phyloP scores from a whole-genome alignment of 768 basidiomycete species.

The Leccinum obscurum region DNA sequence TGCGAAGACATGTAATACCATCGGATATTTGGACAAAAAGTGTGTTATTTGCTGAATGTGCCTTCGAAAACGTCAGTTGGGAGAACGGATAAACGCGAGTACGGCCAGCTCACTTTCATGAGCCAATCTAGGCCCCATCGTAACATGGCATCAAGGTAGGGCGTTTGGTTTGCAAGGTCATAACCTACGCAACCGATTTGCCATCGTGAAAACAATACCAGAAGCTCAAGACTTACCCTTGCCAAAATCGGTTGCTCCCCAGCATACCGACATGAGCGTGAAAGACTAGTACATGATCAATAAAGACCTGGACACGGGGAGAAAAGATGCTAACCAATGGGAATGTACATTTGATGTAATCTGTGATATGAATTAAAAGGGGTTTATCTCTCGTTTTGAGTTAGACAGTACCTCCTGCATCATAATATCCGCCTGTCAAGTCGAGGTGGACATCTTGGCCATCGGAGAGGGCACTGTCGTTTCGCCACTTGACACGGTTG shows the following conservation, averaged over 20 bases:
- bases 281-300: slow-evolving; percentile 53
- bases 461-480: slow-evolving; percentile 75
- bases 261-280: slow-evolving; percentile 81
- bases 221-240: slow-evolving; percentile 46
- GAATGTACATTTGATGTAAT: slow-evolving; percentile 87
- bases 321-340: slow-evolving; percentile 58
- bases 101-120: slow-evolving; percentile 61
- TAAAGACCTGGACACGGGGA: not conserved
- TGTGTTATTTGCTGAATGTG: slow-evolving; percentile 71
- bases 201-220: slow-evolving; percentile 1
- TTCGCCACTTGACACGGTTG: slow-evolving; percentile 86
- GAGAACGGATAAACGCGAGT: not conserved
- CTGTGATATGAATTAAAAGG: slow-evolving; percentile 35
- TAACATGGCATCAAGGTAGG: slow-evolving; percentile 88
- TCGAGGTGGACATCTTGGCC: slow-evolving; percentile 74
- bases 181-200: slow-evolving; percentile 51
- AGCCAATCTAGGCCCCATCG: slow-evolving; percentile 93
- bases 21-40: slow-evolving; percentile 79
- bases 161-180: slow-evolving; percentile 81
- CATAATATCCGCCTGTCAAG: slow-evolving; percentile 86
- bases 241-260: slow-evolving; percentile 87
- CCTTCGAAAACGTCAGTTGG: slow-evolving; percentile 43
- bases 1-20: slow-evolving; percentile 35
- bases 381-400: not conserved
- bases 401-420: slow-evolving; percentile 73